Percentiles rank a stretch among this genome's conserved stretches.
Evolutionary conservation across 352 stramenopile species (phyloP).

Genomic region (Phytophthora litchii): DNA sequence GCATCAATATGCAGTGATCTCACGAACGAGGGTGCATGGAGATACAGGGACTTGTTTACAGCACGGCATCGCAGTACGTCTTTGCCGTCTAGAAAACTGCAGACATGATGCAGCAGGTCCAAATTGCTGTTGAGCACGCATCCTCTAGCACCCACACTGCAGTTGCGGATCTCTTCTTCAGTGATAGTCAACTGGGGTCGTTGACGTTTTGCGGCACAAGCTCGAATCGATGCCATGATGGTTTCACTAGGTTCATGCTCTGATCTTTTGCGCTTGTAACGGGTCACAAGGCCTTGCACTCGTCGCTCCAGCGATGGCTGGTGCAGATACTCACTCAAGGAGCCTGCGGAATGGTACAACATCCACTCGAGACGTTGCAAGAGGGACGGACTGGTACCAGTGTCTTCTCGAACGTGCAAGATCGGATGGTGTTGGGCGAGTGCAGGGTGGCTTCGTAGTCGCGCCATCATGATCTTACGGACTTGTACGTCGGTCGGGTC

Average conservation of each 20-base stretch:
- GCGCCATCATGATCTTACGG: constrained; percentile 57
- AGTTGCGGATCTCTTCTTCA: constrained; percentile 23
- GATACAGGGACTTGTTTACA: constrained; percentile 59
- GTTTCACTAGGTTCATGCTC: constrained; percentile 22
- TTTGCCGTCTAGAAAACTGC: constrained; percentile 57
- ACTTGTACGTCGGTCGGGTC: constrained; percentile 46
- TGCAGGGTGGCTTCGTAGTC: constrained; percentile 42
- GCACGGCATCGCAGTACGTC: constrained; percentile 48
- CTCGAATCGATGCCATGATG: constrained; percentile 13
- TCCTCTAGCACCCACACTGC: constrained; percentile 13
- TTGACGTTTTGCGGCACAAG: constrained; percentile 21
- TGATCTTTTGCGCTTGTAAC: constrained; percentile 50
- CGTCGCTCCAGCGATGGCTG: constrained; percentile 65
- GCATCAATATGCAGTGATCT: constrained; percentile 52
- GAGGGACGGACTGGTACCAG: constrained; percentile 46
- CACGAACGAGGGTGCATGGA: constrained; percentile 54
- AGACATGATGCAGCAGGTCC: constrained; percentile 62
- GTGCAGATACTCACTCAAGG: constrained; percentile 70
- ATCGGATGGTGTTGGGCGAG: constrained; percentile 38
- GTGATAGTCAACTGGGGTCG: constrained; percentile 18
- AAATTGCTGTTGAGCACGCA: constrained; percentile 62
- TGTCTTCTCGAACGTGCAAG: constrained; percentile 26
- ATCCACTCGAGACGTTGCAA: constrained; percentile 80
- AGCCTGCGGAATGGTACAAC: constrained; percentile 72
- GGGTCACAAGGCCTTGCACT: constrained; percentile 75